Percentiles rank a stretch among this genome's conserved stretches.
These are phyloP conservation scores for Fusarium multiceps DNA, from an alignment of 2,329 filamentous ascomycete genomes.

Conservation along the genomic window DNA sequence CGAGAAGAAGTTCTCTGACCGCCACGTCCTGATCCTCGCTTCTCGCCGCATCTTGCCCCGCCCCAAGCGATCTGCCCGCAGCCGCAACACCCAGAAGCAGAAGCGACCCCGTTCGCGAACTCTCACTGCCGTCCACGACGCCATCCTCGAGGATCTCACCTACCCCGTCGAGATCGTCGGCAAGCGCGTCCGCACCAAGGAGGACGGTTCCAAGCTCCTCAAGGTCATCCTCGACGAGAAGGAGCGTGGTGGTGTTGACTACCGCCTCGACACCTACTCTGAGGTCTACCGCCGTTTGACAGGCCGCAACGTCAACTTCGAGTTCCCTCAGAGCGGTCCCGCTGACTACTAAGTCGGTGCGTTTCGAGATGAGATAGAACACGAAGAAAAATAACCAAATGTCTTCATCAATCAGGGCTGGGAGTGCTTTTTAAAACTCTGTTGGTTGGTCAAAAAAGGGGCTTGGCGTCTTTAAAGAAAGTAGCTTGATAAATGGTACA, in stretches of 20 bases:
- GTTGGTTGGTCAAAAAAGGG: conserved; percentile 56
- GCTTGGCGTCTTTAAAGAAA: conserved; percentile 62
- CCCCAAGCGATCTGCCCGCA: conserved; percentile 97
- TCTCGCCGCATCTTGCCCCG: conserved; percentile 98
- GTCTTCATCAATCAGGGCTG: conserved; percentile 39
- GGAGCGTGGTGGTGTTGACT: conserved; percentile 99
- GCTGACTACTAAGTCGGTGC: conserved; percentile 78
- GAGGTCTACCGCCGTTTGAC: conserved; percentile 99
- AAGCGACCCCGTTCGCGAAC: conserved; percentile 98
- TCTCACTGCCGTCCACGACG: conserved; percentile 98
- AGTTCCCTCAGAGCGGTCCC: conserved; percentile 90
- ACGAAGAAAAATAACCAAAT: conserved; percentile 17
- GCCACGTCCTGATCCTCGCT: conserved; percentile 98
- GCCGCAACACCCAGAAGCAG: conserved; percentile 95
- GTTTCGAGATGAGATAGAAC: conserved; percentile 34
- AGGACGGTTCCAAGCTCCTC: conserved; percentile 97
- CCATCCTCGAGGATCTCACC: conserved; percentile 97
- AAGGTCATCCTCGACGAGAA: conserved; percentile 99
- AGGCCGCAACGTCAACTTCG: conserved; percentile 95
- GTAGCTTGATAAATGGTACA: conserved; percentile 62
- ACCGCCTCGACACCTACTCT: conserved; percentile 99
- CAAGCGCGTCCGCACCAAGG: conserved; percentile 98
- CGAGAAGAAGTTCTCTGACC: conserved; percentile 99
- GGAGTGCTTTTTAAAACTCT: conserved; percentile 51
- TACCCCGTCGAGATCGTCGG: conserved; percentile 99